phyloP scores from a whole-genome alignment of 495 filamentous ascomycete species.

The Podospora anserina region DNA sequence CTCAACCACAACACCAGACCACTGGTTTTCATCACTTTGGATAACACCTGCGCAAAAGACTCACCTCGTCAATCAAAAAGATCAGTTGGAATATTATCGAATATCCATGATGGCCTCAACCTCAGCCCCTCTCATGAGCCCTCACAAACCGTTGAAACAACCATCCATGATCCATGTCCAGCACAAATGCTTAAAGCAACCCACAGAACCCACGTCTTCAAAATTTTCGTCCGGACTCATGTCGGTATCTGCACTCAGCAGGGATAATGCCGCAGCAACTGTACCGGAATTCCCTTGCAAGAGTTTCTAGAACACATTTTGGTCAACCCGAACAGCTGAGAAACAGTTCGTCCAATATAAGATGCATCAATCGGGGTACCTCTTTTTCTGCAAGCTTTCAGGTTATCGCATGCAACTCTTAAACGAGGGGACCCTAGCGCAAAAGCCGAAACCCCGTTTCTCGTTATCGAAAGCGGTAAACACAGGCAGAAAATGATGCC shows the following conservation, averaged over 20 bases:
- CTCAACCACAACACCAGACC: too few species aligned
- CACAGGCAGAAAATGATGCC: constrained; percentile 11
- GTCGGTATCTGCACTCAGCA: neutral
- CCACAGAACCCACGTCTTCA: neutral
- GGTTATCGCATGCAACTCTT: neutral
- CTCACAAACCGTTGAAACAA: neutral
- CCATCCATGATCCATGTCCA: neutral
- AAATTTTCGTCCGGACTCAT: neutral
- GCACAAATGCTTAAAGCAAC: neutral
- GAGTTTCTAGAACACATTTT: neutral
- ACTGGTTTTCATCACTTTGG: too few species aligned
- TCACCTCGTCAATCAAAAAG: too few species aligned
- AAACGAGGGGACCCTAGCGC: constrained; percentile 9
- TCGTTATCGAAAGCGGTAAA: constrained; percentile 16
- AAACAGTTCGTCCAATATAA: neutral
- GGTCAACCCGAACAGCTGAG: neutral
- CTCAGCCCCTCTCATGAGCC: neutral
- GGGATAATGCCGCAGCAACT: neutral
- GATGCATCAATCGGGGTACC: neutral
- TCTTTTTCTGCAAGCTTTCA: neutral
- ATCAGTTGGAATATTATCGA: neutral
- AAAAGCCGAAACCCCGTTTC: neutral
- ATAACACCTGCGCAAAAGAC: too few species aligned
- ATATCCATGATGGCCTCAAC: neutral
- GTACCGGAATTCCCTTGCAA: neutral